Base-by-base conservation (phyloP, 768 basidiomycete genomes). In the Calvatia gigantea region DNA sequence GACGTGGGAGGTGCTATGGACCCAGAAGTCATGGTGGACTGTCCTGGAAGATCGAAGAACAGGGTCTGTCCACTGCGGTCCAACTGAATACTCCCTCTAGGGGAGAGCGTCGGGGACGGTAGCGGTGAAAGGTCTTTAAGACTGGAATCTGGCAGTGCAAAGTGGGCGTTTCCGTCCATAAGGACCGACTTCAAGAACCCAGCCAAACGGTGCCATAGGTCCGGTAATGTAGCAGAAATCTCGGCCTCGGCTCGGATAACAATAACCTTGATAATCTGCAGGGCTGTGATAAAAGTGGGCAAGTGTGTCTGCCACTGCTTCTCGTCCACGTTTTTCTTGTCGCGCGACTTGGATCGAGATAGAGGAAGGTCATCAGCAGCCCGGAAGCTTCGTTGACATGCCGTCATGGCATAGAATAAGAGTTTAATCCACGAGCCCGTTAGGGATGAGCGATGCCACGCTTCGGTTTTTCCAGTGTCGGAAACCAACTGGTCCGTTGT, bases 211-310 rank as follows among this genome's bases (percentile, higher is more conserved):
- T 72, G 67, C 88, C 88, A 92, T 17, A 86, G 71, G 9, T 80
- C 82, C 14, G 83, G 79, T 8, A 85, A 62, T 31, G 73, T 66
- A 0, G 68, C 66, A 2, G 83, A 82, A 14, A 91, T 70, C 44
- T 88, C 87, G 17, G 74, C 71, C 45, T 80, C 80, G 0, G 81
- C 87, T 15, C 85, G 81, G 44, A 89, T 69, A 14, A 88, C 60
- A 60, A 90, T 78, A 28, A 82, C 70, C 62, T 91, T 91, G 60
- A 91, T 68, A 14, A 86, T 74, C 65, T 90, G 89, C 23, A 91
- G 62, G 0, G 82, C 80, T 0, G 82, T 70, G 46, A 82, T 71
- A 44, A 76, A 73, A 3, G 72, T 69, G 25, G 78, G 71, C 38
- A 79, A 63, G 21, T 75, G 71, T 32, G 70, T 65, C 27, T 61